Percentiles rank a stretch among this genome's conserved stretches.
Evolutionary conservation across 495 filamentous ascomycete genomes (phyloP).

Genomic region (Astrothelium subdiscretum): DNA sequence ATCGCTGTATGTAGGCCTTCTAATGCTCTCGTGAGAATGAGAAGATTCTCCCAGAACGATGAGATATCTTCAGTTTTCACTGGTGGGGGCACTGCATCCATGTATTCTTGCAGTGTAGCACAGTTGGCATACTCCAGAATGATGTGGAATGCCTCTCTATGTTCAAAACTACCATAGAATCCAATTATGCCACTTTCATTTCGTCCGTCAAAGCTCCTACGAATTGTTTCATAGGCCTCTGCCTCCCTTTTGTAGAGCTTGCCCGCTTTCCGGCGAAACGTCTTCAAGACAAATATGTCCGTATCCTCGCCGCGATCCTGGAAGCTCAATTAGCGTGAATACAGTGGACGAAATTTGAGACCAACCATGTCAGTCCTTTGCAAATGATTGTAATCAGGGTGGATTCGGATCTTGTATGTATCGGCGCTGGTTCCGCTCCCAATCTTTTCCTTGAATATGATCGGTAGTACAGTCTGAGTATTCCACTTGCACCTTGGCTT

Average conservation of each 20-base stretch:
- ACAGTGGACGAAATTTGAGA: neutral
- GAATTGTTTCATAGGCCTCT: neutral
- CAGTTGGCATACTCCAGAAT: neutral
- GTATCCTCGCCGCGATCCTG: neutral
- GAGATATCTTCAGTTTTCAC: neutral
- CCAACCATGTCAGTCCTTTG: neutral
- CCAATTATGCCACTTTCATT: neutral
- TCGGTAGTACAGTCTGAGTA: neutral
- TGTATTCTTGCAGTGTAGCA: neutral
- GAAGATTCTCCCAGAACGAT: neutral
- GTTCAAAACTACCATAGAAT: neutral
- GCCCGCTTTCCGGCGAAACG: neutral
- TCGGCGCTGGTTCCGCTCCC: neutral
- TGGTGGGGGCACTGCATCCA: neutral
- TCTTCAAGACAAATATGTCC: neutral
- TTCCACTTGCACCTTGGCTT: neutral
- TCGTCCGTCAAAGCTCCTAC: neutral
- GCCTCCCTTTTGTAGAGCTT: neutral
- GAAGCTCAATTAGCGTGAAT: neutral
- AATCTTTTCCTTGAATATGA: neutral
- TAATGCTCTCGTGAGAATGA: neutral
- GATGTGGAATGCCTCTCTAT: neutral
- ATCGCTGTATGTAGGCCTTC: neutral
- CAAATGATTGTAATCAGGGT: neutral
- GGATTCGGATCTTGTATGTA: slow-evolving; percentile 1